Conservation (phyloP, 2,329 filamentous ascomycete species). For the Monilinia fructigena region DNA sequence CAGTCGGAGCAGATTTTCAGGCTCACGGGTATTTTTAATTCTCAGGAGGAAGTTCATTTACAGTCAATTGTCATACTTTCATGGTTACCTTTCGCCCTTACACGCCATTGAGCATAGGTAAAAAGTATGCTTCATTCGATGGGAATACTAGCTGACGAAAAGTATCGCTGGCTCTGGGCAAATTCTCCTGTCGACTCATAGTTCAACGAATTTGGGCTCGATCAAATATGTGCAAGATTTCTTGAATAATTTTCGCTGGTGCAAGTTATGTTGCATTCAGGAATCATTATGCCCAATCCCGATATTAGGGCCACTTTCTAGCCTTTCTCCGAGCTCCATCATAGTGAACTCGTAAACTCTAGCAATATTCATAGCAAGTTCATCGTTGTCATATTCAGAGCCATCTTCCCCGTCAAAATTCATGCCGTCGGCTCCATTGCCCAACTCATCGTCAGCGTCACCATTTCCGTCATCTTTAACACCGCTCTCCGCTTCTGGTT, state of each 20-base stretch:
- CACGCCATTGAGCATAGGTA: neutral
- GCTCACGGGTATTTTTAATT: neutral
- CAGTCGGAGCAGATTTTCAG: neutral
- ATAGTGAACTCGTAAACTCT: constrained; percentile 79
- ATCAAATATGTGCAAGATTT: neutral
- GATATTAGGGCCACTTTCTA: constrained; percentile 44
- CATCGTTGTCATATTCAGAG: constrained; percentile 46
- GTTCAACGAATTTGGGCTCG: neutral
- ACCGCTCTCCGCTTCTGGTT: constrained; percentile 37
- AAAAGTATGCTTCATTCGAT: neutral
- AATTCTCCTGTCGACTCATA: neutral
- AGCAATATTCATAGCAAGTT: constrained; percentile 69
- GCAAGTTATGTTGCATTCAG: neutral
- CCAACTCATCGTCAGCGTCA: constrained; percentile 41
- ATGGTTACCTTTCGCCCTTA: neutral
- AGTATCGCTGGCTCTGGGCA: neutral
- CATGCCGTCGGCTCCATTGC: constrained; percentile 38
- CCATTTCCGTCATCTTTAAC: neutral
- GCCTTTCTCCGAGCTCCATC: constrained; percentile 66
- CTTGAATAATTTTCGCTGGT: neutral
- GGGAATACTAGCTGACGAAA: neutral
- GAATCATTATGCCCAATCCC: constrained; percentile 15
- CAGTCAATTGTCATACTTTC: neutral
- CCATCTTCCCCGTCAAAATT: constrained; percentile 39
- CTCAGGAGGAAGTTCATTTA: neutral